Evolutionary conservation across 331 rosid genomes (phyloP), one percentile per base, ranked within the genome.

Genomic region (Pyrus hybrid): DNA sequence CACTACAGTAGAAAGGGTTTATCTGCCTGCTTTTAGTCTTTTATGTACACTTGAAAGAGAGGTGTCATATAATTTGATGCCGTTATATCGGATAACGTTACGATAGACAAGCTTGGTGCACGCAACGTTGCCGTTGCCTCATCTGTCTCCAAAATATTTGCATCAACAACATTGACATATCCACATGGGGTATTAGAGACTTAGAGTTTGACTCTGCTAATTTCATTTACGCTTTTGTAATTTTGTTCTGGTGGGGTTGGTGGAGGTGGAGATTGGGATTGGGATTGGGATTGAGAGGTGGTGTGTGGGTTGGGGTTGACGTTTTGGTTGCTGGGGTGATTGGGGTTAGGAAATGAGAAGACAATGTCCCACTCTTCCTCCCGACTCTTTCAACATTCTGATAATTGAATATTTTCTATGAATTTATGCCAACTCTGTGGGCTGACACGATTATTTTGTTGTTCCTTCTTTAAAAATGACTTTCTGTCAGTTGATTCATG

Each of bases 41-140:
- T 41, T 41, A 3, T 78, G 22, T 32, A 60, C 32, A 25, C 35
- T 30, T n/a, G 5, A 61, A 53, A 57, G 5, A 61, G 45, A 57
- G 35, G 71, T 54, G 41, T 63, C 57, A 67, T 77, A 75, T 84
- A 68, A 77, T 74, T 23, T 65, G 23, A 47, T 73, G 68, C 49
- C 25, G 45, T 63, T 79, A 47, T 70, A 23, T 70, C 80, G 90
- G 97, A 86, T 76, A 88, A 89, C 67, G 61, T 85, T 25, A 79
- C 94, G 32, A 70, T 79, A 70, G 94, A 90, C 81, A 93, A 90
- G 77, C 90, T 90, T 68, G 81, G 87, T 41, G 96, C 96, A 35
- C 87, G 90, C 10, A 91, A 93, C 77, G 98, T 93, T 76, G 98
- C 98, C 45, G 86, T 90, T 78, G 96, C 98, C 61, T 93, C 95